These are phyloP conservation scores for Fusarium euwallaceae DNA, from an alignment of 2,329 filamentous ascomycete species.

Conservation along the genomic window DNA sequence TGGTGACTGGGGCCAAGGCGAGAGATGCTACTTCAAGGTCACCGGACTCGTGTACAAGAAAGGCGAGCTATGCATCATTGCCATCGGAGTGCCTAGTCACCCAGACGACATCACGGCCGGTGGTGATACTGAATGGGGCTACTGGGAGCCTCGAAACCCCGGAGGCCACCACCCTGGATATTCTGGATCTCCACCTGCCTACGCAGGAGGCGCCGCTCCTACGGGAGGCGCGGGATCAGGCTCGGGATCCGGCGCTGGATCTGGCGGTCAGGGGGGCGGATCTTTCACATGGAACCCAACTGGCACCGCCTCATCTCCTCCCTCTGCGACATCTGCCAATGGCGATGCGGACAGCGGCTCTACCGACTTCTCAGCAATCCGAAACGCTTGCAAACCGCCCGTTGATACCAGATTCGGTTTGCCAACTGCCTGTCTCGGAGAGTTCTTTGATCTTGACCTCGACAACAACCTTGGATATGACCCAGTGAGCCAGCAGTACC, in stretches of 20 bases:
- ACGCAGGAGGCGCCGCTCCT: neutral
- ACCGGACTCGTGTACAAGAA: slow-evolving; percentile 31
- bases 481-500: slow-evolving; percentile 22
- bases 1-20: slow-evolving; percentile 41
- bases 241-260: neutral
- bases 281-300: slow-evolving; percentile 2
- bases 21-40: slow-evolving; percentile 50
- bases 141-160: neutral
- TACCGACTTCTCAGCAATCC: neutral
- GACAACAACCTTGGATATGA: slow-evolving; percentile 45
- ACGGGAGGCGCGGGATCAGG: neutral
- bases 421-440: slow-evolving; percentile 44
- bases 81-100: slow-evolving; percentile 20
- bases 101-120: neutral
- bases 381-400: slow-evolving; percentile 5
- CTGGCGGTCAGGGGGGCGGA: neutral
- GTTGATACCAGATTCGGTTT: slow-evolving; percentile 42
- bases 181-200: neutral
- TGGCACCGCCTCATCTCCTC: neutral
- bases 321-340: neutral
- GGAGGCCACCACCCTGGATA: neutral
- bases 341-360: neutral
- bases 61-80: slow-evolving; percentile 30
- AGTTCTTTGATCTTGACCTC: slow-evolving; percentile 47
- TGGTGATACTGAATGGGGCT: slow-evolving; percentile 1